A percentile compares a stretch with the other conserved stretches of the same genome.
These are phyloP conservation scores for Lentinula raphanica DNA, from an alignment of 768 basidiomycete species.

Conservation along the genomic window DNA sequence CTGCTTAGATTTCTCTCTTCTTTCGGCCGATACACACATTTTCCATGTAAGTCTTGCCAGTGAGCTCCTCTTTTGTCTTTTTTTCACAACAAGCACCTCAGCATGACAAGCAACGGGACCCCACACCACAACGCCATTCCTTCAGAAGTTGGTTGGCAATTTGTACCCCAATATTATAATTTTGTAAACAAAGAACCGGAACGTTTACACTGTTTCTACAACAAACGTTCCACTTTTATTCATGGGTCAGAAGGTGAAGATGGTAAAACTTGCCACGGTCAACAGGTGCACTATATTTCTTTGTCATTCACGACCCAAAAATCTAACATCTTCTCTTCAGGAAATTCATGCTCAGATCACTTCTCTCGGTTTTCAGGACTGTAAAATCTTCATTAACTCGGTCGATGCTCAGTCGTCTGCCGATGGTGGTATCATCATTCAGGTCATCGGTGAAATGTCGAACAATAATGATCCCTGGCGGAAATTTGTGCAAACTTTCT, in stretches of 20 bases:
- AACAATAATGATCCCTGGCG: constrained; percentile 90
- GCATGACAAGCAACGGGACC: constrained; percentile 14
- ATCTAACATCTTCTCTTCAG: constrained; percentile 33
- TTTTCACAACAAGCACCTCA: not conserved
- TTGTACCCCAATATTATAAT: constrained; percentile 98
- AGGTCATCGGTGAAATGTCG: constrained; percentile 99
- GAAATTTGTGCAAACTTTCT: constrained; percentile 99
- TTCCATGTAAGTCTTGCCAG: not conserved
- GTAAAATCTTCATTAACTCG: constrained; percentile 98
- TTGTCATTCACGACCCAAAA: constrained; percentile 4
- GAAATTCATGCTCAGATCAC: constrained; percentile 97
- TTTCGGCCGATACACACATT: not conserved
- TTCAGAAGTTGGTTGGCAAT: constrained; percentile 98
- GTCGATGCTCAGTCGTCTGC: constrained; percentile 97
- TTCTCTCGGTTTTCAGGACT: constrained; percentile 89
- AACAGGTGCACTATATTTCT: constrained; percentile 55
- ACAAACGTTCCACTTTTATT: constrained; percentile 93
- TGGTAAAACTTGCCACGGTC: constrained; percentile 80
- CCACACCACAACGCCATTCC: constrained; percentile 68
- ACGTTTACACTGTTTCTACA: constrained; percentile 98
- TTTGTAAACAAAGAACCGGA: constrained; percentile 97
- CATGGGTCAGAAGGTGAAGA: constrained; percentile 99
- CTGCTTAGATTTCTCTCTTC: not conserved
- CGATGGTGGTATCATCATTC: constrained; percentile 95
- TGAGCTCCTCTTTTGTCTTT: no score